Base-by-base conservation (phyloP, 208 protist genomes). In the Leishmania tarentolae region DNA sequence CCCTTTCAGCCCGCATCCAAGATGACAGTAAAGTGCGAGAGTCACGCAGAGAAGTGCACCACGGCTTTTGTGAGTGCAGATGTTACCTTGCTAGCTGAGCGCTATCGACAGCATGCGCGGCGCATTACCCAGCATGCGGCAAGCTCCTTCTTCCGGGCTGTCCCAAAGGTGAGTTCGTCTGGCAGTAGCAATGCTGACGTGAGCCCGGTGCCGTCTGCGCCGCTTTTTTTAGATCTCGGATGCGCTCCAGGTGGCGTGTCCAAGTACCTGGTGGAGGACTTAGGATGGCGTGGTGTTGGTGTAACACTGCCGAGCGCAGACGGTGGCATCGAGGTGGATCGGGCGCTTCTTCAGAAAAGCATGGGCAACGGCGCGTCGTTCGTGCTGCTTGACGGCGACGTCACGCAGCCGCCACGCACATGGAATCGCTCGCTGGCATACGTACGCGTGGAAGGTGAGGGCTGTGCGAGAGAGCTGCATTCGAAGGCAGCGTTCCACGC, bases 201-300 rank as follows among this genome's bases (percentile, higher is more conserved):
- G 31, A 8, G 28, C 8, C 13, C 59, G 9, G 50, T 65, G 8
- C 19, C 61, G 31, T 63, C 42, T 53, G 11, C 80, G 11, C 82
- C 78, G 65, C 85, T 85, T 6, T 96, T 96, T 78, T 81, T 96
- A 42, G 93, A 96, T 61, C 76, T 96, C 53, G 93, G 93, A 28
- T 90, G 85, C 66, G 91, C 93, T 1, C 93, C 93, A 0, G 93
- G 93, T 17, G 93, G 93, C 0, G 87, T 96, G 35, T 92, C 91
- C 19, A 92, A 90, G 78, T 95, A 86, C 79, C 85, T 96, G 5
- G 71, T 88, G 7, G 79, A 87, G 6, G 77, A 93, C 46, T 78
- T 94, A n/a, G 63, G 74, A 19, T 96, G 93, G 91, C 76, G 65
- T n/a, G 93, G 93, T 24, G 86, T 93, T n/a, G 93, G 89, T 0